Evolutionary conservation across 2,329 filamentous ascomycete genomes (phyloP).

Genomic region (Colletotrichum phormii): DNA sequence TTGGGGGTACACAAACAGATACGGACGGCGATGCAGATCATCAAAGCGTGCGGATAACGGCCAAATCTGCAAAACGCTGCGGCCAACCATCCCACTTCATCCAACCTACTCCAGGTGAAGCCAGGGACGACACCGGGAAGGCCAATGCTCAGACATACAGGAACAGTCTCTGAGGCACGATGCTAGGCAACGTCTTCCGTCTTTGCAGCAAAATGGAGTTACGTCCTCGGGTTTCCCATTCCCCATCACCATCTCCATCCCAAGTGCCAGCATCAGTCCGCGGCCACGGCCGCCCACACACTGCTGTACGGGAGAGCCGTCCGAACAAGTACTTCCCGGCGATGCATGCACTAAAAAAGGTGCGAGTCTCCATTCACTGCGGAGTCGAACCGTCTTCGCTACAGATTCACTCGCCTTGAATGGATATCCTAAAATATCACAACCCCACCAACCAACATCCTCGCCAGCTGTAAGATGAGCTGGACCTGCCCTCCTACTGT

Average conservation of each 20-base stretch:
- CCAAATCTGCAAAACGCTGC: slow-evolving; percentile 5
- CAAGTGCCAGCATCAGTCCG: background rate
- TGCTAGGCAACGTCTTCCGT: background rate
- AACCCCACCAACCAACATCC: slow-evolving; percentile 31
- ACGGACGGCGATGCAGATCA: slow-evolving; percentile 1
- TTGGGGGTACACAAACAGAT: background rate
- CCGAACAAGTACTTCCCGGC: slow-evolving; percentile 7
- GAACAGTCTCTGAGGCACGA: background rate
- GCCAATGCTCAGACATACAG: background rate
- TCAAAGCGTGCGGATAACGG: slow-evolving; percentile 3
- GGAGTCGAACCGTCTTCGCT: slow-evolving; percentile 19
- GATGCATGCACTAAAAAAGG: slow-evolving; percentile 31
- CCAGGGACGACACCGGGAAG: background rate
- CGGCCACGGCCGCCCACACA: background rate
- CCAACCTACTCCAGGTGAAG: background rate
- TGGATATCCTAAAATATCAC: slow-evolving; percentile 32
- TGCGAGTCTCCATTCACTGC: slow-evolving; percentile 22
- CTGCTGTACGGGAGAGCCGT: slow-evolving; percentile 11
- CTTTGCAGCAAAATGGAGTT: background rate
- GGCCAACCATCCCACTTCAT: slow-evolving; percentile 5
- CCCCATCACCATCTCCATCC: background rate
- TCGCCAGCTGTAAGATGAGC: slow-evolving; percentile 30
- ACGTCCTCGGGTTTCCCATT: background rate
- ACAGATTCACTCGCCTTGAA: slow-evolving; percentile 21
- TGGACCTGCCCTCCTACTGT: slow-evolving; percentile 16